These are phyloP conservation scores for Pseudodiploospora longispora DNA, from an alignment of 2,329 filamentous ascomycete species.

Conservation along the genomic window DNA sequence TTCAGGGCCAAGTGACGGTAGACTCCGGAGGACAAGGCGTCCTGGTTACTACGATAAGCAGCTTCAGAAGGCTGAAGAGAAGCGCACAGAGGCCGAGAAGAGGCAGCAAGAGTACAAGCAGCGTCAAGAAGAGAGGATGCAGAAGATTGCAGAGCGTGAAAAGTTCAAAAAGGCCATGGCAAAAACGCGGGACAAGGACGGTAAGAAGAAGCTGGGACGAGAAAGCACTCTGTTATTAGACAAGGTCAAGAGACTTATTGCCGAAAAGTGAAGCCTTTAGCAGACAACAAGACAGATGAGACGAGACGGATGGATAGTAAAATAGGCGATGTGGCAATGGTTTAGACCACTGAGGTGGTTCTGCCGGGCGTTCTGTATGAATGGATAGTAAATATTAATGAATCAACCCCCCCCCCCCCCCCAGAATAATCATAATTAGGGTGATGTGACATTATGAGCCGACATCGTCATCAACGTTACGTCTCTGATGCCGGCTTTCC, in stretches of 20 bases:
- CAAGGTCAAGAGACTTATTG: constrained; percentile 67
- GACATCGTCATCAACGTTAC: no score
- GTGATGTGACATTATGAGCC: no score
- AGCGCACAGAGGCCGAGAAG: constrained; percentile 33
- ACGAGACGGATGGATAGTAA: no score
- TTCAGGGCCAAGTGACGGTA: constrained; percentile 20
- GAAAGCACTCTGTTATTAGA: constrained; percentile 73
- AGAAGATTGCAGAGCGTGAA: constrained; percentile 56
- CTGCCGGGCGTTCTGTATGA: no score
- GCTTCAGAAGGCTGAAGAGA: constrained; percentile 36
- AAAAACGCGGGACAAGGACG: constrained; percentile 66
- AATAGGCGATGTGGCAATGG: no score
- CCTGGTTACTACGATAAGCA: constrained; percentile 61
- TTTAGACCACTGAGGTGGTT: no score
- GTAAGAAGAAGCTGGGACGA: constrained; percentile 70
- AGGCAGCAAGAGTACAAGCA: constrained; percentile 33
- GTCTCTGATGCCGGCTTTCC: no score
- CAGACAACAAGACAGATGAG: no score
- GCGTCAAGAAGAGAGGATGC: constrained; percentile 55
- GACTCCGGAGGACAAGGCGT: constrained; percentile 26
- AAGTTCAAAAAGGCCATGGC: constrained; percentile 60
- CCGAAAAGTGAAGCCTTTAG: constrained; percentile 19
- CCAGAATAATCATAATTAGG: no score
- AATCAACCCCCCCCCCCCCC: no score
- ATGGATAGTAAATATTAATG: no score